phyloP scores from a whole-genome alignment of 768 basidiomycete genomes.

The Gyrodon lividus region DNA sequence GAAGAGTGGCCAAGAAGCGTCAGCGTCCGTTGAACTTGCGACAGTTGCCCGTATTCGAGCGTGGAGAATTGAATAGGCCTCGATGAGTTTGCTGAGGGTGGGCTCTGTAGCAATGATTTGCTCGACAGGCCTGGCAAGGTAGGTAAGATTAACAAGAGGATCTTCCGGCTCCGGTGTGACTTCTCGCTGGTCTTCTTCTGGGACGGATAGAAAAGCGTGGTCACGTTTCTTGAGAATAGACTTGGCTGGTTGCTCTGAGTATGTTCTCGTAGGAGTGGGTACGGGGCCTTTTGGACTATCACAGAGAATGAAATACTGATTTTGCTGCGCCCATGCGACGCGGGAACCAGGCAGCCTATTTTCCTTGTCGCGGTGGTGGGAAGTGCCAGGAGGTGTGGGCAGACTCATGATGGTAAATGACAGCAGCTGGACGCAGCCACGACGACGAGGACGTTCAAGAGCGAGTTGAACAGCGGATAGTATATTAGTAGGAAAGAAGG shows the following conservation, averaged over 20 bases:
- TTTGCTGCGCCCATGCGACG: slow-evolving; percentile 54
- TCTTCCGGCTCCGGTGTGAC: slow-evolving; percentile 75
- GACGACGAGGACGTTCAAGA: slow-evolving; percentile 11
- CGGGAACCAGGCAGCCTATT: slow-evolving; percentile 38
- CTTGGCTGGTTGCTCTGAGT: slow-evolving; percentile 47
- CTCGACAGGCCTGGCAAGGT: slow-evolving; percentile 64
- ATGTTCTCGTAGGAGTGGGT: slow-evolving; percentile 32
- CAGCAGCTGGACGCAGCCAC: slow-evolving; percentile 10
- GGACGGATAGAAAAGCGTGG: slow-evolving; percentile 33
- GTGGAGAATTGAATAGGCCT: slow-evolving; percentile 70
- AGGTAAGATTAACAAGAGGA: slow-evolving; percentile 60
- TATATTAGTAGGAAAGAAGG: slow-evolving; percentile 7
- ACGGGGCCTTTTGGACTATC: slow-evolving; percentile 25
- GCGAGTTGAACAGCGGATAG: neutral
- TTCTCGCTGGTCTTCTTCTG: slow-evolving; percentile 53
- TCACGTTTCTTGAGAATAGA: slow-evolving; percentile 68
- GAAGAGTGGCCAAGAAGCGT: slow-evolving; percentile 71
- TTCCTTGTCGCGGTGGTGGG: slow-evolving; percentile 58
- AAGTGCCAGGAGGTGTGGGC: slow-evolving; percentile 59
- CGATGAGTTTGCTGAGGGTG: slow-evolving; percentile 58
- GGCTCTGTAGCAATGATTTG: slow-evolving; percentile 52
- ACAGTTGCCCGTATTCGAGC: slow-evolving; percentile 56
- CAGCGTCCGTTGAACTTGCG: slow-evolving; percentile 45
- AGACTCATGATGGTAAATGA: slow-evolving; percentile 40
- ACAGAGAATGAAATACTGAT: slow-evolving; percentile 45